Evolutionary conservation across 2,329 filamentous ascomycete species (phyloP).

Genomic region (Phialophora verrucosa): DNA sequence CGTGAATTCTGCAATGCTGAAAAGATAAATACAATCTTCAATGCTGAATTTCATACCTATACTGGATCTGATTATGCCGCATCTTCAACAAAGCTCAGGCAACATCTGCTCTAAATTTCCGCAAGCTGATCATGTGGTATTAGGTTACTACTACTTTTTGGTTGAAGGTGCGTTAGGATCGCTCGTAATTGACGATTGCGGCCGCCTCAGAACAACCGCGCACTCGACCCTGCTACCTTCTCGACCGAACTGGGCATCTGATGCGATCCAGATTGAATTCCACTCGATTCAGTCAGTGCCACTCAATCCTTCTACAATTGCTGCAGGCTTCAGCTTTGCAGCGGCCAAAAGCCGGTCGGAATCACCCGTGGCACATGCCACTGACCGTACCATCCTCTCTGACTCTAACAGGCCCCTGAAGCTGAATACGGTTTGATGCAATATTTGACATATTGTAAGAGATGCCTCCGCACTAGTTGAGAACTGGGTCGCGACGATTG

Average conservation of each 20-base stretch:
- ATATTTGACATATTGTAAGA: not conserved
- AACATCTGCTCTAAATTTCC: not conserved
- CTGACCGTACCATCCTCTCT: not conserved
- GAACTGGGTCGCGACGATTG: not conserved
- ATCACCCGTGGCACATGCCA: not conserved
- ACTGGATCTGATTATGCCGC: slow-evolving; percentile 26
- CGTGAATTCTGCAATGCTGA: slow-evolving; percentile 38
- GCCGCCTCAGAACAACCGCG: not conserved
- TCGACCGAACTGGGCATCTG: not conserved
- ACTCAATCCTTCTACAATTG: not conserved
- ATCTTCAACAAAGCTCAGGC: not conserved
- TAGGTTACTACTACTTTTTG: not conserved
- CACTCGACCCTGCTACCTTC: not conserved
- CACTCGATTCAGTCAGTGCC: not conserved
- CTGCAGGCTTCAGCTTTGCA: not conserved
- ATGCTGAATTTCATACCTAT: slow-evolving; percentile 31
- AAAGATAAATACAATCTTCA: slow-evolving; percentile 19
- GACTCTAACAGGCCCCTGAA: not conserved
- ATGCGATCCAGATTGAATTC: not conserved
- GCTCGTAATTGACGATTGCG: not conserved
- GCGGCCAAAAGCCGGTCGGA: not conserved
- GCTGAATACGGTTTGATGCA: not conserved
- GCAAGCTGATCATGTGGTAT: not conserved
- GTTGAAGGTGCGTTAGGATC: not conserved
- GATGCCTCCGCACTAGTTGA: not conserved